These are phyloP conservation scores for Penicillium longicatenatum DNA, from an alignment of 495 filamentous ascomycete species.

Conservation along the genomic window DNA sequence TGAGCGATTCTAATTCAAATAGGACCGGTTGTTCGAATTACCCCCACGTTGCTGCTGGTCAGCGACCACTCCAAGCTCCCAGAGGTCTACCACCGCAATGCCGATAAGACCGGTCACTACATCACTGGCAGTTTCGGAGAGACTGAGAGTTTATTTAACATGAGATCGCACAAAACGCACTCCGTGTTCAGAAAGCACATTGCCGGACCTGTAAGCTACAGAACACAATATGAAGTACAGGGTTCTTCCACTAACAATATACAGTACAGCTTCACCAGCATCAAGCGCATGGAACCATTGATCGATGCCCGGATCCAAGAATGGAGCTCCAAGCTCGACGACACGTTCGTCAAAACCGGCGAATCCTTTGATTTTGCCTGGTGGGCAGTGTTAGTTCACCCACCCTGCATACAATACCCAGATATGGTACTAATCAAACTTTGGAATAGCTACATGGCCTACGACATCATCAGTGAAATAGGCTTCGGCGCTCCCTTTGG, in stretches of 20 bases:
- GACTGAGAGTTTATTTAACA: conserved; percentile 50
- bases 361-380: conserved; percentile 52
- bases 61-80: conserved; percentile 50
- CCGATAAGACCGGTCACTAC: conserved; percentile 57
- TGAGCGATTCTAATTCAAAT: neutral
- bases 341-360: conserved; percentile 43
- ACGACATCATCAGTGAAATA: conserved; percentile 67
- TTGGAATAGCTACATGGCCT: conserved; percentile 49
- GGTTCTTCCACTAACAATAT: conserved; percentile 16
- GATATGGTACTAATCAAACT: neutral
- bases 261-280: conserved; percentile 53
- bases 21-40: conserved; percentile 42
- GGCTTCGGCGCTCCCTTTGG: conserved; percentile 65
- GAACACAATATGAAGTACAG: neutral
- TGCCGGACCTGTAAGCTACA: conserved; percentile 30
- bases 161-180: conserved; percentile 50
- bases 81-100: conserved; percentile 54
- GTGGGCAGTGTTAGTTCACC: conserved; percentile 49
- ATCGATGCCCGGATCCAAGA: conserved; percentile 46
- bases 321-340: conserved; percentile 46
- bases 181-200: conserved; percentile 47
- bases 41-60: conserved; percentile 48
- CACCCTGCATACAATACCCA: neutral
- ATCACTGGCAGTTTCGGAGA: conserved; percentile 53
- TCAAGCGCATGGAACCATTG: conserved; percentile 55